Evolutionary conservation across 2,329 filamentous ascomycete genomes (phyloP).

Genomic region (Alternaria longipes): DNA sequence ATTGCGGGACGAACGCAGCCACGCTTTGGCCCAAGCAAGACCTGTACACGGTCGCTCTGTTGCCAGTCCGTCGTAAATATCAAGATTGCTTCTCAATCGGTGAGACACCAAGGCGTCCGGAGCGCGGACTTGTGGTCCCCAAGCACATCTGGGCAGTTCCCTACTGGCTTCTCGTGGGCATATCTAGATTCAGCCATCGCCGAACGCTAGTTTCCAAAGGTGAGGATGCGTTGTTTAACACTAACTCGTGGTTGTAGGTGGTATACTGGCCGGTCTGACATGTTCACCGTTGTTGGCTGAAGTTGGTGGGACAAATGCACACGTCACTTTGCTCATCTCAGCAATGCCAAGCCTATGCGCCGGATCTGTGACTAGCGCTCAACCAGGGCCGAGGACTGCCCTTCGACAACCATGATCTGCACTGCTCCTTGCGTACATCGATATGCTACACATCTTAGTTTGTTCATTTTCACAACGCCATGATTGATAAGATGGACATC

Average conservation of each 20-base stretch:
- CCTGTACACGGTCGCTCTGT: background rate
- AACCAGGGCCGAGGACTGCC: background rate
- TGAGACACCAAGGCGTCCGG: background rate
- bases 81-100: background rate
- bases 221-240: background rate
- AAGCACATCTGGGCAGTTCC: background rate
- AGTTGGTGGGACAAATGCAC: background rate
- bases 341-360: constrained; percentile 2
- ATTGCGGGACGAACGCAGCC: constrained; percentile 9
- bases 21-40: background rate
- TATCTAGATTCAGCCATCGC: background rate
- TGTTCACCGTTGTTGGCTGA: background rate
- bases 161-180: background rate
- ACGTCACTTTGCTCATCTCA: background rate
- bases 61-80: background rate
- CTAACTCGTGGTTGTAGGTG: background rate
- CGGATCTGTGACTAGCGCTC: background rate
- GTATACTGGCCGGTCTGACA: background rate
- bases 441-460: background rate
- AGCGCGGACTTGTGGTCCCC: background rate
- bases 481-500: background rate
- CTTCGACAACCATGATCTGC: background rate
- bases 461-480: background rate
- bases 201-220: background rate
- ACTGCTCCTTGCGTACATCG: background rate